phyloP scores from a whole-genome alignment of 2,329 filamentous ascomycete genomes.

The Septoria linicola region DNA sequence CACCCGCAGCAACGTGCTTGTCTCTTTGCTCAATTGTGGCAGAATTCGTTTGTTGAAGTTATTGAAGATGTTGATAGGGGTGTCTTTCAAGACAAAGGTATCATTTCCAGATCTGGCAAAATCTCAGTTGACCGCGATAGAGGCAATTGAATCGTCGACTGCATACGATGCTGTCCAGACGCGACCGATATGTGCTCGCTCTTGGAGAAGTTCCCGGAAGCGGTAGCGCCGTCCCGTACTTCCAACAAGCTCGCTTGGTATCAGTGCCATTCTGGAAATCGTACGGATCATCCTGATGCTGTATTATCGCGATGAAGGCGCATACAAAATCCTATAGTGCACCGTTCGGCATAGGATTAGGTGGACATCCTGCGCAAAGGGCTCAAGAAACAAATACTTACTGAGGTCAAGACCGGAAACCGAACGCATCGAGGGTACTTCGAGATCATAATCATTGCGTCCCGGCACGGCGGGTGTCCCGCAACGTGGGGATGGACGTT shows the following conservation, averaged over 20 bases:
- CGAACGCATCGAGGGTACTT: too few species aligned
- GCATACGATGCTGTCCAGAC: constrained; percentile 1
- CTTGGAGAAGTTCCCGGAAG: not conserved
- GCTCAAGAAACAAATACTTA: too few species aligned
- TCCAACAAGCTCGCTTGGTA: not conserved
- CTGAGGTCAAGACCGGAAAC: too few species aligned
- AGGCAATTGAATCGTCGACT: not conserved
- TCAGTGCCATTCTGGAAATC: not conserved
- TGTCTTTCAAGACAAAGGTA: constrained; percentile 3
- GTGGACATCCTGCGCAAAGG: too few species aligned
- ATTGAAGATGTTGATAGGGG: not conserved
- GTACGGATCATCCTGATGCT: constrained; percentile 17
- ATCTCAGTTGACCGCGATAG: not conserved
- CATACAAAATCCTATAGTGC: too few species aligned
- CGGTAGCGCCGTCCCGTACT: not conserved
- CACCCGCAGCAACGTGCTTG: not conserved
- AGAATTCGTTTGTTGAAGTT: constrained; percentile 25
- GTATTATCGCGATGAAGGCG: not conserved
- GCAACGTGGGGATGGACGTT: too few species aligned
- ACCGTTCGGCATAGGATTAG: too few species aligned
- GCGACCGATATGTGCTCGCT: not conserved
- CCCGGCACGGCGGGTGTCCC: too few species aligned
- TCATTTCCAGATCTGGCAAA: not conserved
- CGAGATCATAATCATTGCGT: too few species aligned
- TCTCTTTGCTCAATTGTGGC: not conserved